Conservation (phyloP, 352 stramenopile species). For the Pelagophyceae sp. region DNA sequence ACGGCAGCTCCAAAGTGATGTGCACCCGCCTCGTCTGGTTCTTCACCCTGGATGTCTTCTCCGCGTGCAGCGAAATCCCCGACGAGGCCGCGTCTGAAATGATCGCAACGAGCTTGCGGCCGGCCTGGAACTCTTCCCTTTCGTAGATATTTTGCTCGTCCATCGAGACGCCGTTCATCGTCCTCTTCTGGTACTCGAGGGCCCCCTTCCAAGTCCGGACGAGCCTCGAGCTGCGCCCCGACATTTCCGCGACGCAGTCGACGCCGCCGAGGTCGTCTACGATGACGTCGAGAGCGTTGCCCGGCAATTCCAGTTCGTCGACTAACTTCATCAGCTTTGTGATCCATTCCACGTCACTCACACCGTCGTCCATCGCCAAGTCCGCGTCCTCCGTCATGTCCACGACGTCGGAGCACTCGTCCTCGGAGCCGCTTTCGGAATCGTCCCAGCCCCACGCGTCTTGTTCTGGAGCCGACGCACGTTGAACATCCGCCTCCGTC, state of each 20-base stretch:
- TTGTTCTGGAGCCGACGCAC: neutral
- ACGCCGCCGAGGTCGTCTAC: constrained; percentile 45
- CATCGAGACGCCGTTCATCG: constrained; percentile 24
- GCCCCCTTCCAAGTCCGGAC: constrained; percentile 19
- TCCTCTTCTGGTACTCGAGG: constrained; percentile 32
- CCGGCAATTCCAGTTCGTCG: constrained; percentile 41
- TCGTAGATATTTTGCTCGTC: constrained; percentile 35
- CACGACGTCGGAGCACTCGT: neutral
- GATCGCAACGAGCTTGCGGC: constrained; percentile 46
- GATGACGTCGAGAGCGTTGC: constrained; percentile 54
- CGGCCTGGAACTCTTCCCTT: constrained; percentile 38
- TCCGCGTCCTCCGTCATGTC: neutral
- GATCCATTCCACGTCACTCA: neutral
- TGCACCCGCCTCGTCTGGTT: constrained; percentile 43
- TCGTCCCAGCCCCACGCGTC: constrained; percentile 9
- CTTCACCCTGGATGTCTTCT: constrained; percentile 23
- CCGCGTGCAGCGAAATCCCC: constrained; percentile 45
- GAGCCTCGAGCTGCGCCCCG: constrained; percentile 40
- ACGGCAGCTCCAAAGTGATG: constrained; percentile 49
- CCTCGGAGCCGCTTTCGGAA: neutral
- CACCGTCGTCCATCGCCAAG: neutral
- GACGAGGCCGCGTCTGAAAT: constrained; percentile 47
- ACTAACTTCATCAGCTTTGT: constrained; percentile 27
- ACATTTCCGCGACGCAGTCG: constrained; percentile 57
- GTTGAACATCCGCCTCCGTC: no score